A percentile compares a stretch with the other conserved stretches of the same genome.
Evolutionary conservation across 129 eudicot genomes (phyloP).

Genomic region (Artemisia argyi): DNA sequence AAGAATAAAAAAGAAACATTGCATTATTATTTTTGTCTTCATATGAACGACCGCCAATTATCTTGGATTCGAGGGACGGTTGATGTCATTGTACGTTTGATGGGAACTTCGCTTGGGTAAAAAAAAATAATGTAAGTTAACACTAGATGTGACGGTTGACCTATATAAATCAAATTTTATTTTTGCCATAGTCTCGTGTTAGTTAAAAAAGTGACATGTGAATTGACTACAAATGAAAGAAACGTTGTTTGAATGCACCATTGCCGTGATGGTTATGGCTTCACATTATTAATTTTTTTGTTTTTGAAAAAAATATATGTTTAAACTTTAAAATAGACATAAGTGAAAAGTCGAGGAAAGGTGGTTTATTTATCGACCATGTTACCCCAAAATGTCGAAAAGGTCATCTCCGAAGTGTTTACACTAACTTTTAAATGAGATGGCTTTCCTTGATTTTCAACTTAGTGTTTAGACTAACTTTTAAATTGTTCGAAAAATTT

Average conservation of each 20-base stretch:
- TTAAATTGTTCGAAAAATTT: too few relatives aligned
- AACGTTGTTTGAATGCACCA: not conserved
- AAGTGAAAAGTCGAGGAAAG: too few relatives aligned
- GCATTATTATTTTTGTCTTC: not conserved
- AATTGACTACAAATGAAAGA: not conserved
- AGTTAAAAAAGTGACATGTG: slow-evolving; percentile 3
- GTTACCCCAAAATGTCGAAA: too few relatives aligned
- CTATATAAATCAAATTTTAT: not conserved
- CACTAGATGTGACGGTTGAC: not conserved
- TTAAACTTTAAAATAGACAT: too few relatives aligned
- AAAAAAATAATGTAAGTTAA: not conserved
- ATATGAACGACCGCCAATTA: slow-evolving; percentile 31
- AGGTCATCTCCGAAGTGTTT: too few relatives aligned
- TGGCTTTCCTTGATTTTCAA: too few relatives aligned
- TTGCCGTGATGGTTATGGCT: too few relatives aligned
- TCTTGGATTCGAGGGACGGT: slow-evolving; percentile 35
- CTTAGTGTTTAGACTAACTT: too few relatives aligned
- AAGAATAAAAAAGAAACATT: not conserved
- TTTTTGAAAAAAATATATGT: not conserved
- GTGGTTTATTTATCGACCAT: too few relatives aligned
- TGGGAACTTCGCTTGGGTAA: not conserved
- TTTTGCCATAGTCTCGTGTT: not conserved
- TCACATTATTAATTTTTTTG: too few relatives aligned
- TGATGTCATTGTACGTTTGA: slow-evolving; percentile 24
- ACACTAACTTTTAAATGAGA: too few relatives aligned